Base-by-base conservation (phyloP, 2,329 filamentous ascomycete genomes). In the Myriangium duriaei region DNA sequence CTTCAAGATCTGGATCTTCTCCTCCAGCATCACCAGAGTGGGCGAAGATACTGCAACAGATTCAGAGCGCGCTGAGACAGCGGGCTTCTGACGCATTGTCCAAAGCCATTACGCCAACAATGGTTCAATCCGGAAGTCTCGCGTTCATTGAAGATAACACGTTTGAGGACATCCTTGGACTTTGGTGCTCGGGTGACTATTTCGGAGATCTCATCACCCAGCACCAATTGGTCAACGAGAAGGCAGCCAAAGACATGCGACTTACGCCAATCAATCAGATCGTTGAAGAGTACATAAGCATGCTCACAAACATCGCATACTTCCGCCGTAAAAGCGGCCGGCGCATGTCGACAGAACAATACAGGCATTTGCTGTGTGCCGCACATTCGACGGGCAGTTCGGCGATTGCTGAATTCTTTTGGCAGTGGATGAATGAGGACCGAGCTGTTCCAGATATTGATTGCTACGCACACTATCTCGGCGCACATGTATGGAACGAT, bases 111-210 rank as follows among this genome's bases (percentile, higher is more conserved):
- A 11, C 15, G 11, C 13, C 35, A 10, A 13, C 21, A 10, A 21
- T 18, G 7, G 38, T 55, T 5, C 50, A 59, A 28, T 17, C 41
- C 13, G 44, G 49, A 6, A 55, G 51, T 36, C 41, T 60, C 16
- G 33, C 29, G 13, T 49, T 47, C 4, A 52, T 85, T 14, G 65
- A 77, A 0, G 54, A 64, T 2, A 61, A 67, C 1, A 68, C 68
- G 1, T 76, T 85, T 49, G 72, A 74, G 1, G 74, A 80, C 45
- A 68, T 81, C 7, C 54, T 87, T 18, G 67, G 68, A 21, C 63
- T 67, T 4, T 56, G 86, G 6, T 74, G 81, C 41, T 78, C 80
- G 0, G 49, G 56, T 15, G 55, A 68, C 45, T 67, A 71, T 42
- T 47, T 73, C 29, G 54, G 59, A 15, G 59, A 60, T 1, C 62